A percentile compares a stretch with the other conserved stretches of the same genome.
These are phyloP conservation scores for Globisporangium lucens DNA, from an alignment of 352 stramenopile species.

Conservation along the genomic window DNA sequence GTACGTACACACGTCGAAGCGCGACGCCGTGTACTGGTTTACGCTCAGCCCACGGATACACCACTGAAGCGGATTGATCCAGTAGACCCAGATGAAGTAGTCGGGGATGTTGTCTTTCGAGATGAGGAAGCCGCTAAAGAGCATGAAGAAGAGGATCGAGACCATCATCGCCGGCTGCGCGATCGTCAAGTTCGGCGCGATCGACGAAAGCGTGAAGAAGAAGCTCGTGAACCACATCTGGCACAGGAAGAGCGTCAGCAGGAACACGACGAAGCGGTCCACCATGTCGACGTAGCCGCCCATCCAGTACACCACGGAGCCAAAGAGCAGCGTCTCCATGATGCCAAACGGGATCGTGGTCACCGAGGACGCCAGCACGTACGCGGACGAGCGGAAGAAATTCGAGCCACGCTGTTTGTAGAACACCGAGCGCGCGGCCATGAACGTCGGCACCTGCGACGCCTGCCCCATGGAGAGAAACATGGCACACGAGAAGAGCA, in stretches of 20 bases:
- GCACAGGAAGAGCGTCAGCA: conserved; percentile 61
- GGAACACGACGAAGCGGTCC: conserved; percentile 53
- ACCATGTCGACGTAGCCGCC: conserved; percentile 58
- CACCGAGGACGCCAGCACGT: conserved; percentile 61
- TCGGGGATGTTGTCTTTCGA: conserved; percentile 52
- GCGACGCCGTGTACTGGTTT: conserved; percentile 57
- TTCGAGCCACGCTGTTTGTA: conserved; percentile 90
- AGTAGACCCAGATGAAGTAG: conserved; percentile 79
- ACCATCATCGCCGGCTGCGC: conserved; percentile 63
- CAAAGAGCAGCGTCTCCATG: conserved; percentile 81
- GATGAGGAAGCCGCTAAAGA: conserved; percentile 72
- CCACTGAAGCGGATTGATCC: conserved; percentile 71
- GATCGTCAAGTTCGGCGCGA: conserved; percentile 42
- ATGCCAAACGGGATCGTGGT: conserved; percentile 52
- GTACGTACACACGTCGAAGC: conserved; percentile 46
- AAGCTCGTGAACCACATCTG: conserved; percentile 67
- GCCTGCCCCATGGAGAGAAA: conserved; percentile 84
- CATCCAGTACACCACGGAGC: conserved; percentile 90
- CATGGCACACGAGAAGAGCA: conserved; percentile 88
- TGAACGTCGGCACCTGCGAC: conserved; percentile 75
- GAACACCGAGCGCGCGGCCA: conserved; percentile 71
- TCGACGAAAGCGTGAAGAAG: conserved; percentile 62
- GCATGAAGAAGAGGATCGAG: conserved; percentile 57
- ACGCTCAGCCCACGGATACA: conserved; percentile 54
- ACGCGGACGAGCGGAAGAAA: conserved; percentile 83